phyloP scores from a whole-genome alignment of 805 yeast species.

The Candida quercuum region DNA sequence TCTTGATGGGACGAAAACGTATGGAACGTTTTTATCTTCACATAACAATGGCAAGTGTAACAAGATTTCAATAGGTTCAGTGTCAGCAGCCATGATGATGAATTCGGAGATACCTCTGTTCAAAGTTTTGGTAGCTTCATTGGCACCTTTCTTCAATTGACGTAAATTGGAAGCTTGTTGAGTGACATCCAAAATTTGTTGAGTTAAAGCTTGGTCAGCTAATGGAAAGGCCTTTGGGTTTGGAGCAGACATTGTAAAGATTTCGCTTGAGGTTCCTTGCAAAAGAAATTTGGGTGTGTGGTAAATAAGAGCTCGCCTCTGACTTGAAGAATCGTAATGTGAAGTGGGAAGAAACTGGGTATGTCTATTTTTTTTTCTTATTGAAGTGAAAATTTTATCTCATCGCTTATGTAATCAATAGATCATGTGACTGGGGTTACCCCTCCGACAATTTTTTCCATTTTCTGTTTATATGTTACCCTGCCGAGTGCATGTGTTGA shows the following conservation, averaged over 20 bases:
- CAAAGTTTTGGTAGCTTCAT: conserved; percentile 98
- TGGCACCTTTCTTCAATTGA: conserved; percentile 99
- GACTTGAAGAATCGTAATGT: not conserved
- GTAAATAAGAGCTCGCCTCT: conserved; percentile 25
- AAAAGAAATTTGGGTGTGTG: conserved; percentile 6
- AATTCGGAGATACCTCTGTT: conserved; percentile 99
- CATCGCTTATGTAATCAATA: not conserved
- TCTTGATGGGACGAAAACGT: conserved; percentile 98
- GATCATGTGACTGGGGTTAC: not conserved
- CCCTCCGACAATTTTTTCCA: no score
- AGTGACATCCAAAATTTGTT: conserved; percentile 94
- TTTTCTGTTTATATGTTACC: no score
- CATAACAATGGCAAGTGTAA: conserved; percentile 95
- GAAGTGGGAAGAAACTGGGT: not conserved
- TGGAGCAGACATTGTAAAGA: conserved; percentile 65
- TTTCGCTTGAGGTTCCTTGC: conserved; percentile 41
- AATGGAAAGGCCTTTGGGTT: conserved; percentile 99
- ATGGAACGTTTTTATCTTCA: conserved; percentile 99
- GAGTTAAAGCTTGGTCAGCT: conserved; percentile 92
- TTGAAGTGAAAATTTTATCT: not conserved
- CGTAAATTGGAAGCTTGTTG: conserved; percentile 98
- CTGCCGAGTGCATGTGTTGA: no score
- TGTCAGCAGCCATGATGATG: conserved; percentile 99
- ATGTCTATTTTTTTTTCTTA: not conserved
- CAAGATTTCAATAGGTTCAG: conserved; percentile 98